These are phyloP conservation scores for Pythium guiyangense DNA, from an alignment of 352 stramenopile species.

Conservation along the genomic window DNA sequence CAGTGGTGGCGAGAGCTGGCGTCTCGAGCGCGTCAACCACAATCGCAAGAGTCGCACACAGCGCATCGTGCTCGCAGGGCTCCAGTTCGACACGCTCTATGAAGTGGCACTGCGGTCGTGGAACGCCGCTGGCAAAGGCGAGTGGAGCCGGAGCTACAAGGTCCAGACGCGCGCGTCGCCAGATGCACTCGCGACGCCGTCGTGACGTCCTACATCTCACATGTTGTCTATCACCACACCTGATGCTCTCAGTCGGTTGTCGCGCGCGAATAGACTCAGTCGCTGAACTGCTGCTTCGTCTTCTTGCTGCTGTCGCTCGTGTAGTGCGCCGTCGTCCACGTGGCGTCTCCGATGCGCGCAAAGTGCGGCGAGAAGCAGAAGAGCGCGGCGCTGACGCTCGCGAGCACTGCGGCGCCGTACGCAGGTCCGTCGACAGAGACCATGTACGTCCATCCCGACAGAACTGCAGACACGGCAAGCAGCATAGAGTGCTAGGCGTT, in stretches of 20 bases:
- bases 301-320: background rate
- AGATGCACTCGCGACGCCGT: slow-evolving; percentile 11
- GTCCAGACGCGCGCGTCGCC: slow-evolving; percentile 30
- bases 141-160: slow-evolving; percentile 43
- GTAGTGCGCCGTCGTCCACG: background rate
- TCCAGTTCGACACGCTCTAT: slow-evolving; percentile 62
- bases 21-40: slow-evolving; percentile 30
- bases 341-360: slow-evolving; percentile 25
- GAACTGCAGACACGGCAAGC: slow-evolving; percentile 42
- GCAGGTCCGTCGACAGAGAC: slow-evolving; percentile 64
- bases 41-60: slow-evolving; percentile 40
- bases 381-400: slow-evolving; percentile 43
- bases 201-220: background rate
- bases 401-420: slow-evolving; percentile 60
- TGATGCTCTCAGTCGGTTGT: no score
- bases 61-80: slow-evolving; percentile 27
- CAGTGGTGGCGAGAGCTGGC: slow-evolving; percentile 31
- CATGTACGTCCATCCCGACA: slow-evolving; percentile 80
- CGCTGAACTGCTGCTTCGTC: slow-evolving; percentile 14
- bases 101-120: slow-evolving; percentile 60
- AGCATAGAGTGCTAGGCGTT: no score
- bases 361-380: slow-evolving; percentile 73
- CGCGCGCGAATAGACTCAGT: no score
- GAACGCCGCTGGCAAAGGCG: slow-evolving; percentile 50
- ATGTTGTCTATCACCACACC: background rate